A percentile compares a stretch with the other conserved stretches of the same genome.
phyloP scores from a whole-genome alignment of 257 asterid species.

The Solanum ahanhuiri region DNA sequence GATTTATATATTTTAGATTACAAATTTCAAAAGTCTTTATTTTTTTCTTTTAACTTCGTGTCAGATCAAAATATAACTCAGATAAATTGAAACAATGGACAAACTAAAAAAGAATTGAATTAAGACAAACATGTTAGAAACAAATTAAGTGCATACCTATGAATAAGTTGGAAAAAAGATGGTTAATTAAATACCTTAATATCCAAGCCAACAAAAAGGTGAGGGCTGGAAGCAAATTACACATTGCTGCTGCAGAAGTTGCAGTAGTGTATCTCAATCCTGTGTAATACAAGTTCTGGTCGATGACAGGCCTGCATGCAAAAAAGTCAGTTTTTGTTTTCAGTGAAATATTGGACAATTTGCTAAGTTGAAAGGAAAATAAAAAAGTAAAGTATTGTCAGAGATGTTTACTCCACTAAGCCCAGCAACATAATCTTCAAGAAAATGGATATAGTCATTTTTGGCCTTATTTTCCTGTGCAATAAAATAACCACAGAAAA shows the following conservation, averaged over 20 bases:
- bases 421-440: constrained; percentile 50
- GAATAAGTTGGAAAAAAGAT: background rate
- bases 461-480: constrained; percentile 76
- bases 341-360: background rate
- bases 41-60: no score
- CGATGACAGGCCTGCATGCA: constrained; percentile 49
- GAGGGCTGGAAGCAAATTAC: constrained; percentile 68
- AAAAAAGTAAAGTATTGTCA: background rate
- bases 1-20: no score
- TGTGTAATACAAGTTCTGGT: constrained; percentile 53
- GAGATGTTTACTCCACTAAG: constrained; percentile 41
- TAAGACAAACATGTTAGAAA: background rate
- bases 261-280: constrained; percentile 67
- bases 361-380: background rate
- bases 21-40: no score
- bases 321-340: background rate
- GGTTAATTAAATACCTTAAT: constrained; percentile 27
- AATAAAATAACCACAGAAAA: background rate
- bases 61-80: background rate
- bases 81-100: no score
- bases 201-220: constrained; percentile 70
- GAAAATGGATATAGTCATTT: constrained; percentile 46
- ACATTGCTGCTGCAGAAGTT: constrained; percentile 52
- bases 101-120: no score
- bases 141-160: background rate